Base-by-base conservation (phyloP, 768 basidiomycete genomes). In the Sporobolomyces pararoseus region DNA sequence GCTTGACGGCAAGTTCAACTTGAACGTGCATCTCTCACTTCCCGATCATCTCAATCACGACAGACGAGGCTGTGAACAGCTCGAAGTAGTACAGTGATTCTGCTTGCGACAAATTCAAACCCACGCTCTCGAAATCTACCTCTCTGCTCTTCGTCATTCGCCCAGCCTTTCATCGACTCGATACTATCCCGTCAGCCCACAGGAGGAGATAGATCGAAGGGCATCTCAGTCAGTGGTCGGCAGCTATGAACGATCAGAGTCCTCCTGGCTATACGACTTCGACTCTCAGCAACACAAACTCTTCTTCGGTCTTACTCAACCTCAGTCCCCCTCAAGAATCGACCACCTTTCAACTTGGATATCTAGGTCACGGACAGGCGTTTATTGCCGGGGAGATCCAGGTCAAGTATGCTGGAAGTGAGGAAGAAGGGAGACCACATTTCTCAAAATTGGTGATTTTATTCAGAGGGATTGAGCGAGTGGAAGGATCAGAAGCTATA, bases 301-400 rank as follows among this genome's bases (percentile, higher is more conserved):
- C 54, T 1, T 27, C 51, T 2, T 25, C 50, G 37, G 52, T 66
- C 46, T 54, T 76, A 29, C 16, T 76, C 65, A 76, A 76, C 69
- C 66, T 94, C 68, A 82, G 87, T 17, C 91, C 91, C 0, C 83
- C 86, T 19, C 81, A 84, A 57, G 85, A 88, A 78, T 83, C 86
- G 27, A 82, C 89, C 65, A 85, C 86, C 78, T 94, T 93, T 76
- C 91, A 93, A 80, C 88, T 87, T 76, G 91, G 91, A 16, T 90
- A 85, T 78, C 82, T 93, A 12, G 91, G 91, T 59, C 84, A 83
- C 68, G 63, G 72, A 0, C 53, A 35, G 4, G 89, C 90, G 19
- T 87, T 89, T 13, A 85, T 93, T 62, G 90, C 91, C 77, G 91
- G 91, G 54, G 91, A 92, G 77, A 82, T 93, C 23, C 91, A 92